Evolutionary conservation across 305 asterid species (phyloP), one percentile per base, ranked within the genome.

Genomic region (Fraxinus paxiana): DNA sequence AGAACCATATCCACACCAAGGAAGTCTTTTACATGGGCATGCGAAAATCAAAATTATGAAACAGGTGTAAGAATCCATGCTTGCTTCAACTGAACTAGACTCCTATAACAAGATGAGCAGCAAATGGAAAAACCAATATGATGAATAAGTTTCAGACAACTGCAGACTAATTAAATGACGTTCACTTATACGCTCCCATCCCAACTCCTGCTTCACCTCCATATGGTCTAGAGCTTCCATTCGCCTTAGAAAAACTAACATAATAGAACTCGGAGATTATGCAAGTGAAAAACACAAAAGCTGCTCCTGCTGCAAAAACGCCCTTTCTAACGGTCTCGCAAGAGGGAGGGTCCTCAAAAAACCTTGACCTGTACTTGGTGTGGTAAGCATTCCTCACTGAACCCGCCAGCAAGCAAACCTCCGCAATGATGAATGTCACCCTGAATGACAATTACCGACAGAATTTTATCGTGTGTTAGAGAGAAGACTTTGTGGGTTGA

Each of bases 271-370:
- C 89, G 0, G 98, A 94, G 83, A 92, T 76, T 17, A 96, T 89
- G 81, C 86, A 89, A 0, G 97, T 96, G 90, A 96, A 88, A 41
- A 96, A 72, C 30, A 85, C 77, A 22, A 96, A 96, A 4, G 99
- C 96, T 1, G 99, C 99, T 30, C 98, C 99, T 2, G 98, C 97
- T 0, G 94, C 99, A 35, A 96, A 96, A 18, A 94, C 97, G 20
- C 99, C 99, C 85, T 91, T 96, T 34, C 97, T 89, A 82, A 92
- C 90, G 0, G 97, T 96, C 83, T 94, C 97, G 51, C 99, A 96
- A 0, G 98, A 91, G 10, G 95, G 95, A 6, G 87, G 90, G 6
- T 84, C 74, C 0, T 89, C 90, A 3, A 80, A 84, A 75, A 88
- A 84, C 51, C 56, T 70, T 10, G 85, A 79, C 70, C 89, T 84